Evolutionary conservation across 768 basidiomycete species (phyloP), one percentile per base, ranked within the genome.

Genomic region (Trametes villosa): DNA sequence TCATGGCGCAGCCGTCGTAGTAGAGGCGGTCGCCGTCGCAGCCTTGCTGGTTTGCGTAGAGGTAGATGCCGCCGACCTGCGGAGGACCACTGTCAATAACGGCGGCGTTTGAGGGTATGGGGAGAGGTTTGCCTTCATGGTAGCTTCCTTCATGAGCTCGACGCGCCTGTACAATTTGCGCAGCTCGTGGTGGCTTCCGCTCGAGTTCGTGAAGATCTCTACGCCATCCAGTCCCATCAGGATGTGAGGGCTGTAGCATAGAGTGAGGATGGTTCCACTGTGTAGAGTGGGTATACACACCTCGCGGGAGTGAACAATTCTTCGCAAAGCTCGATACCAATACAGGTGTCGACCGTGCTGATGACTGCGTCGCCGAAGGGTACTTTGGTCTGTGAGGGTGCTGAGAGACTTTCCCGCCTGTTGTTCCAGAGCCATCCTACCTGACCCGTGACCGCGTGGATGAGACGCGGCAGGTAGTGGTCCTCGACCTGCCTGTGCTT

Each of bases 161-260:
- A 98, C 85, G 8, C 97, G 86, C 9, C 85, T 86, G 70, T 94
- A 86, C 26, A 99, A 82, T 74, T 99, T 99, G n/a, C 97, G 88
- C 26, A 99, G 86, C 71, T 98, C 97, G 69, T 99, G 97, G 71
- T 99, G 97, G 73, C 94, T 96, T 5, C 95, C 97, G 64, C 93
- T 96, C 1, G 97, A 98, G 76, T 99, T 99, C 9, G 96, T 98
- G 72, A 98, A 98, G 50, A 99, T 97, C 75, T 99, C 97, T 9
- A 98, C 96, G 6, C 97, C 97, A 69, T 99, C 96, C 9, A 99
- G 84, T 8, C 96, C 97, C 97, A 98, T 98, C 13, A 89, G 76
- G 57, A 98, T 96, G 71, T 99, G 97, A 5, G 97, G 97, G 62
- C 97, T 99, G 63, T 15, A 6, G 20, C 15, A 18, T 48, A 27